These are phyloP conservation scores for Ogataea nonfermentans DNA, from an alignment of 805 yeast genomes.

Conservation along the genomic window DNA sequence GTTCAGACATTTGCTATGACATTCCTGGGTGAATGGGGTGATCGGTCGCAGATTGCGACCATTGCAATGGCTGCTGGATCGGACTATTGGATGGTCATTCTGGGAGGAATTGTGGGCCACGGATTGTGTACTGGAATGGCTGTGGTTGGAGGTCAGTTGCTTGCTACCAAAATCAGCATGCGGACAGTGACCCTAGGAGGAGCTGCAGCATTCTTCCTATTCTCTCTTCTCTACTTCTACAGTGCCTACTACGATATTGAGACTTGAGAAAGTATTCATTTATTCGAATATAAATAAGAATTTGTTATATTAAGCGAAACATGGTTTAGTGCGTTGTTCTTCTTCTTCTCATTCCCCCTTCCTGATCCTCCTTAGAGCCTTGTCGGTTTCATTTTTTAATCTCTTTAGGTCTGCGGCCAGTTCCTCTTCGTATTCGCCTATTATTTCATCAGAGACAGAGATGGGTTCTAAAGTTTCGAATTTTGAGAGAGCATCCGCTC, in stretches of 20 bases:
- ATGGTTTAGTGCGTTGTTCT: too few species aligned
- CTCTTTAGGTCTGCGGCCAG: conserved; percentile 37
- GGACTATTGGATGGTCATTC: conserved; percentile 82
- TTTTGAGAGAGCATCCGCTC: background rate
- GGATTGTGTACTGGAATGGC: conserved; percentile 84
- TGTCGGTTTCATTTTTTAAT: conserved; percentile 42
- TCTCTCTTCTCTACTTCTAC: conserved; percentile 75
- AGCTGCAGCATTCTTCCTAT: conserved; percentile 78
- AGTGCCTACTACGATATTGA: conserved; percentile 49
- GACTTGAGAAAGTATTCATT: conserved; percentile 9
- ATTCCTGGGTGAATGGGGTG: conserved; percentile 98
- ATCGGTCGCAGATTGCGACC: conserved; percentile 95
- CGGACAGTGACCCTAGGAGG: conserved; percentile 92
- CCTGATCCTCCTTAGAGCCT: conserved; percentile 31
- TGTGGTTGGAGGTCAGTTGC: conserved; percentile 87
- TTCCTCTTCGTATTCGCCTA: conserved; percentile 35
- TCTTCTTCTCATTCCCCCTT: conserved; percentile 1
- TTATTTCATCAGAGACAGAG: conserved; percentile 13
- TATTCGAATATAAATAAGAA: background rate
- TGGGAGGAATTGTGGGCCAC: conserved; percentile 91
- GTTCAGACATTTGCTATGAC: conserved; percentile 95
- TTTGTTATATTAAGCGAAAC: background rate
- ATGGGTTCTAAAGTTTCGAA: background rate
- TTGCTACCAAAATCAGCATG: conserved; percentile 88
- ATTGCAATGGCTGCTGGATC: conserved; percentile 98